phyloP scores from a whole-genome alignment of 2,329 filamentous ascomycete species.

The Aspergillus floridensis region DNA sequence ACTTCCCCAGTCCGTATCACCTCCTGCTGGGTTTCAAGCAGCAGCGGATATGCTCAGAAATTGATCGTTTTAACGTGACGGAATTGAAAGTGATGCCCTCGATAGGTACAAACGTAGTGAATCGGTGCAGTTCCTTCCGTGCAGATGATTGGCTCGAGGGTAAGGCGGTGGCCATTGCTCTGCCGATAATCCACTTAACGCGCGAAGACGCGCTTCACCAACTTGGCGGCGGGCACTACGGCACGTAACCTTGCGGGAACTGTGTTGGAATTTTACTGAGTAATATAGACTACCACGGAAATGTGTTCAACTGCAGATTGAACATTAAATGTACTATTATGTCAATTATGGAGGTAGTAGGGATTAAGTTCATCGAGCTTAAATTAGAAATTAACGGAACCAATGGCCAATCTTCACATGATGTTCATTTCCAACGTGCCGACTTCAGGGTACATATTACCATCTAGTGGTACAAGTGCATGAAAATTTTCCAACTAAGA shows the following conservation, averaged over 20 bases:
- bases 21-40: background rate
- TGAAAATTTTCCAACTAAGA: constrained; percentile 9
- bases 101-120: constrained; percentile 12
- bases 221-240: too few relatives aligned
- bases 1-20: background rate
- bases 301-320: background rate
- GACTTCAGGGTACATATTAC: constrained; percentile 6
- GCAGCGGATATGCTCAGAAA: background rate
- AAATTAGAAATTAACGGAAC: constrained; percentile 29
- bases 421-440: constrained; percentile 16
- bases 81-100: background rate
- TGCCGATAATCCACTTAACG: constrained; percentile 21
- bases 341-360: background rate
- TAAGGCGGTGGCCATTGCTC: constrained; percentile 22
- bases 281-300: too few relatives aligned
- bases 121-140: constrained; percentile 9
- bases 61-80: background rate
- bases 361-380: constrained; percentile 21
- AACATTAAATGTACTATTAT: background rate
- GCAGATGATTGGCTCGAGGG: constrained; percentile 9
- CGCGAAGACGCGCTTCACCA: constrained; percentile 19
- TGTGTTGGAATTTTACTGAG: too few relatives aligned
- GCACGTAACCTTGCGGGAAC: too few relatives aligned
- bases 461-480: constrained; percentile 11
- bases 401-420: constrained; percentile 16